phyloP scores from a whole-genome alignment of 1,284 basidiomycete species.

The Singerocomus inundabilis region DNA sequence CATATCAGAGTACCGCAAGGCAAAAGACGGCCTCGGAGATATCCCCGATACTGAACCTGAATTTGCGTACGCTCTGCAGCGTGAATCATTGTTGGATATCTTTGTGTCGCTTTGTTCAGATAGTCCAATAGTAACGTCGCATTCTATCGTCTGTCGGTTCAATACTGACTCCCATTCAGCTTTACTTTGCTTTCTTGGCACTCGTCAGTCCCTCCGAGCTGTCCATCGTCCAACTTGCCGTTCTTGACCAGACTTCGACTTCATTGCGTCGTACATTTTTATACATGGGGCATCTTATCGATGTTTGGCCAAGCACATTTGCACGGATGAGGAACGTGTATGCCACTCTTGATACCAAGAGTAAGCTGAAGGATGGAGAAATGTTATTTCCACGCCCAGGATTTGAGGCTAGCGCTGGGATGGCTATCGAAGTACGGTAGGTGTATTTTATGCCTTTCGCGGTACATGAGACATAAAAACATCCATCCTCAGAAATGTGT shows the following conservation, averaged over 20 bases:
- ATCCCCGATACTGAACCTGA: constrained; percentile 25
- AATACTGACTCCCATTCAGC: constrained; percentile 17
- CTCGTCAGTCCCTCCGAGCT: constrained; percentile 33
- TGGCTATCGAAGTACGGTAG: constrained; percentile 39
- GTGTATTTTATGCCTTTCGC: not conserved
- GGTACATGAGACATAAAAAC: no score
- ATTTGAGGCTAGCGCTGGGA: constrained; percentile 26
- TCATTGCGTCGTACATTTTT: constrained; percentile 24
- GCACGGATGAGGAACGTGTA: constrained; percentile 22
- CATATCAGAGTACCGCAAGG: constrained; percentile 34
- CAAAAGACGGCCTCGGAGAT: constrained; percentile 28
- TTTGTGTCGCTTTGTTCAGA: constrained; percentile 25
- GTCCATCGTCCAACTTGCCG: constrained; percentile 36
- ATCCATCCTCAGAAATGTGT: constrained; percentile 37
- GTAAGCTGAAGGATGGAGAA: constrained; percentile 25
- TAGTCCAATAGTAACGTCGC: constrained; percentile 30
- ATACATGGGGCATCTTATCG: constrained; percentile 1
- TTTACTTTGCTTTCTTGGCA: constrained; percentile 37
- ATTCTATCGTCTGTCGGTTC: not conserved
- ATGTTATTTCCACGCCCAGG: constrained; percentile 21
- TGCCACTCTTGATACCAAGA: constrained; percentile 13
- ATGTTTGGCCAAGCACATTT: constrained; percentile 13
- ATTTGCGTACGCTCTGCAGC: constrained; percentile 13
- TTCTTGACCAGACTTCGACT: constrained; percentile 32
- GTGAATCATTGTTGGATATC: constrained; percentile 18